phyloP scores from a whole-genome alignment of 1,284 basidiomycete genomes.

The Chondrostereum purpureum region DNA sequence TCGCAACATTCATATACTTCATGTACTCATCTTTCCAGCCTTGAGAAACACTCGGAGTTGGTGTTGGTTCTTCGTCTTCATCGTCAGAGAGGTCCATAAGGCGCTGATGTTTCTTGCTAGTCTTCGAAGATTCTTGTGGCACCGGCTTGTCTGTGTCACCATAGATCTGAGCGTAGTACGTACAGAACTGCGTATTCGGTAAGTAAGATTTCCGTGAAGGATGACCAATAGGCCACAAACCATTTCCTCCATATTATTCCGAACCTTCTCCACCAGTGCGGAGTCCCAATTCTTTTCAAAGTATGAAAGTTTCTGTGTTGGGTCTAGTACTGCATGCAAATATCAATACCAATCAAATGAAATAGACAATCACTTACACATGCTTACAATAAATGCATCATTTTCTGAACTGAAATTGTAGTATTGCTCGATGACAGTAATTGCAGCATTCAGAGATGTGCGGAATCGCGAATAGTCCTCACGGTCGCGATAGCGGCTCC shows the following conservation, averaged over 20 bases:
- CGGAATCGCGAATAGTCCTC: constrained; percentile 14
- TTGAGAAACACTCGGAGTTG: neutral
- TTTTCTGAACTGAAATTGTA: constrained; percentile 24
- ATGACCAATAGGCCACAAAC: constrained; percentile 14
- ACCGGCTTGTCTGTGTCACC: neutral
- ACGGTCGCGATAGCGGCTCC: constrained; percentile 12
- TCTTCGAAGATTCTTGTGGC: neutral
- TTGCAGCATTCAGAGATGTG: constrained; percentile 20
- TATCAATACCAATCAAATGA: constrained; percentile 1
- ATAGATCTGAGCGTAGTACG: neutral
- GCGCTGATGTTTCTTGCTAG: neutral
- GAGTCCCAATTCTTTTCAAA: constrained; percentile 24
- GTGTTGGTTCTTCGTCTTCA: neutral
- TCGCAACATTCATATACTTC: neutral
- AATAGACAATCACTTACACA: constrained; percentile 21
- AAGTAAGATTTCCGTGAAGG: neutral
- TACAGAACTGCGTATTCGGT: neutral
- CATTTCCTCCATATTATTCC: constrained; percentile 14
- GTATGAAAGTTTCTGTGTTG: constrained; percentile 18
- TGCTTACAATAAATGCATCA: constrained; percentile 24
- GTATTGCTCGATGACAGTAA: constrained; percentile 25
- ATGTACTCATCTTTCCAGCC: neutral
- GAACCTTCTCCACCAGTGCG: constrained; percentile 14
- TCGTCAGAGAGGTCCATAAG: neutral
- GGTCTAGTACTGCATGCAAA: constrained; percentile 24